Evolutionary conservation across 2,329 filamentous ascomycete species (phyloP).

Genomic region (Chrysoporthe puriensis): DNA sequence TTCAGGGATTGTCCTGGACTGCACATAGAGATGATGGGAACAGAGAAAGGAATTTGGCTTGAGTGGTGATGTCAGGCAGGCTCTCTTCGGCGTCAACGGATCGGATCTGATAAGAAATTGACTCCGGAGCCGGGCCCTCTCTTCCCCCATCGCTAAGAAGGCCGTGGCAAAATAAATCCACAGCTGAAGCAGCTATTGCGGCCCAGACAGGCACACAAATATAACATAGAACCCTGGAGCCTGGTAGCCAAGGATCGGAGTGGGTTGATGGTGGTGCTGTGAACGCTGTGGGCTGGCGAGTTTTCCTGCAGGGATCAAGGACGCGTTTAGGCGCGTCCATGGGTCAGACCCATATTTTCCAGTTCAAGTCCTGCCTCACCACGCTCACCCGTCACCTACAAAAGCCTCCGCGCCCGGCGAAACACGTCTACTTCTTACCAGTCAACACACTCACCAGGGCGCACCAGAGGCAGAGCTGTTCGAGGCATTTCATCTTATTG

Average conservation of each 20-base stretch:
- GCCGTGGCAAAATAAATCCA: not conserved
- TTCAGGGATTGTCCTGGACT: not conserved
- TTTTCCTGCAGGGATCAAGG: slow-evolving; percentile 5
- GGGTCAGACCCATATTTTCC: slow-evolving; percentile 6
- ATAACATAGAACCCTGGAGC: not conserved
- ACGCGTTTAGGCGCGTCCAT: slow-evolving; percentile 12
- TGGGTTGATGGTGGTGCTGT: slow-evolving; percentile 20
- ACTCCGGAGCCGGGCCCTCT: slow-evolving; percentile 1
- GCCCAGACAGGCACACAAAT: not conserved
- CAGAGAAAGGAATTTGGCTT: not conserved
- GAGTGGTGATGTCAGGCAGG: slow-evolving; percentile 16
- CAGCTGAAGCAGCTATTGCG: slow-evolving; percentile 1
- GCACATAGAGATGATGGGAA: not conserved
- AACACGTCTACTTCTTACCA: slow-evolving; percentile 6
- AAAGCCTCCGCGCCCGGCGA: slow-evolving; percentile 18
- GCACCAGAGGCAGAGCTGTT: slow-evolving; percentile 6
- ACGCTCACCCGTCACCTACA: slow-evolving; percentile 18
- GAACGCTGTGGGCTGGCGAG: slow-evolving; percentile 1
- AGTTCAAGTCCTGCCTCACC: not conserved
- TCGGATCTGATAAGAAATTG: slow-evolving; percentile 21
- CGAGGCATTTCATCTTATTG: slow-evolving; percentile 12
- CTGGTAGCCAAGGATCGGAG: slow-evolving; percentile 4
- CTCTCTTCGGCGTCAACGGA: not conserved
- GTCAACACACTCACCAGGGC: slow-evolving; percentile 9
- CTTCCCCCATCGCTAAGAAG: not conserved